A percentile compares a stretch with the other conserved stretches of the same genome.
Conservation (phyloP, 768 basidiomycete genomes). For the Suillus ampliporus region DNA sequence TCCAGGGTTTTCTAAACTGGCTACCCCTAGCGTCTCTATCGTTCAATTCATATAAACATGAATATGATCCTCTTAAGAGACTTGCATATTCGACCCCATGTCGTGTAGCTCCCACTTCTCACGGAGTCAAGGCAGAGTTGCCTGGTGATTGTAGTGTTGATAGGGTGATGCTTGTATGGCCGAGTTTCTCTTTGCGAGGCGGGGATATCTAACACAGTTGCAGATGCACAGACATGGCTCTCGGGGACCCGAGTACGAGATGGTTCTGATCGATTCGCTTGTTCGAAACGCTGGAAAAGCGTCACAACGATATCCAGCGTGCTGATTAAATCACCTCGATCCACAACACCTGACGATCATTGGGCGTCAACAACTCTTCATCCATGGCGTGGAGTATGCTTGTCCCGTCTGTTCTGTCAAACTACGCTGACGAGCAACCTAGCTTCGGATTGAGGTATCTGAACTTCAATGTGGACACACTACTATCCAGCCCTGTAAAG, state of each 20-base stretch:
- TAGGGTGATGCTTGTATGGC: conserved; percentile 42
- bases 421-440: not conserved
- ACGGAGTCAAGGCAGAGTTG: conserved; percentile 19
- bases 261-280: conserved; percentile 40
- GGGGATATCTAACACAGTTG: not conserved
- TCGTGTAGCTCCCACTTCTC: conserved; percentile 28
- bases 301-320: conserved; percentile 28
- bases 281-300: conserved; percentile 36
- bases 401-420: not conserved
- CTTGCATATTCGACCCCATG: conserved; percentile 41
- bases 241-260: conserved; percentile 33
- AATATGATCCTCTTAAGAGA: too few relatives aligned
- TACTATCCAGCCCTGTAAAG: conserved; percentile 21
- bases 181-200: conserved; percentile 3
- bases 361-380: conserved; percentile 44
- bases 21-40: conserved; percentile 1
- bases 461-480: conserved; percentile 18
- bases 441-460: conserved; percentile 31
- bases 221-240: conserved; percentile 42
- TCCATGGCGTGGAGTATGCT: conserved; percentile 44
- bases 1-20: conserved; percentile 3
- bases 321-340: conserved; percentile 37
- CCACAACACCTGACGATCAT: conserved; percentile 42
- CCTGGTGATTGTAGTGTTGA: conserved; percentile 44
- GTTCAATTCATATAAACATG: too few relatives aligned